Percentiles rank a stretch among this genome's conserved stretches.
These are phyloP conservation scores for Fusarium armeniacum DNA, from an alignment of 2,329 filamentous ascomycete genomes.

Conservation along the genomic window DNA sequence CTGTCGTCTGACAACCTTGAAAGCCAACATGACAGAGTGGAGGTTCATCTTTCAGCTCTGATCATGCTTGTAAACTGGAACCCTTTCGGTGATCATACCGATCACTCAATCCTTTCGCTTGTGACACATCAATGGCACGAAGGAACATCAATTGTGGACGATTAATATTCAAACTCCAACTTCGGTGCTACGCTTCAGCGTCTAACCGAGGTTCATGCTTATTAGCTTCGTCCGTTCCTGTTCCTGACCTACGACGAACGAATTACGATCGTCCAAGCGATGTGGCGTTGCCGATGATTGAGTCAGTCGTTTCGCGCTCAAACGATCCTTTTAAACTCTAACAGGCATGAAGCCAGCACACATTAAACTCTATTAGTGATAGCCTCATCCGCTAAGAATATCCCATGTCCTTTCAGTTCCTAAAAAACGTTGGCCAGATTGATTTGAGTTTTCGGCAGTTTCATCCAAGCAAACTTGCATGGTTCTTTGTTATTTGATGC, in stretches of 20 bases:
- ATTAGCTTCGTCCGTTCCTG: background rate
- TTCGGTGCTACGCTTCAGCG: background rate
- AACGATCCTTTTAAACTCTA: conserved; percentile 11
- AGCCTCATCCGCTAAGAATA: conserved; percentile 1
- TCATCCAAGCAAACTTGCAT: background rate
- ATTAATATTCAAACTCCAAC: background rate
- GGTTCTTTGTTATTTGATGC: background rate
- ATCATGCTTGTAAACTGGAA: conserved; percentile 30
- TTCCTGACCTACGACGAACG: background rate
- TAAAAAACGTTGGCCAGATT: background rate
- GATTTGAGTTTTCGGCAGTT: conserved; percentile 2
- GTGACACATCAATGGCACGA: background rate
- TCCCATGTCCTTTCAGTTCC: background rate
- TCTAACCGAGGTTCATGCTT: conserved; percentile 7
- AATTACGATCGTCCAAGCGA: conserved; percentile 9
- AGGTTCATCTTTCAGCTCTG: conserved; percentile 3
- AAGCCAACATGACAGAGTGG: background rate
- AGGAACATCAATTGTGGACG: conserved; percentile 23
- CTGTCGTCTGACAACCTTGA: background rate
- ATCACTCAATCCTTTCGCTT: conserved; percentile 13
- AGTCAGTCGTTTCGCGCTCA: conserved; percentile 21
- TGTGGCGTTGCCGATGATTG: conserved; percentile 2
- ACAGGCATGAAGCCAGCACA: background rate
- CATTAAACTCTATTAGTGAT: conserved; percentile 6
- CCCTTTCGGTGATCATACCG: background rate